Conservation (phyloP, 257 asterid species). For the Asclepias syriaca region DNA sequence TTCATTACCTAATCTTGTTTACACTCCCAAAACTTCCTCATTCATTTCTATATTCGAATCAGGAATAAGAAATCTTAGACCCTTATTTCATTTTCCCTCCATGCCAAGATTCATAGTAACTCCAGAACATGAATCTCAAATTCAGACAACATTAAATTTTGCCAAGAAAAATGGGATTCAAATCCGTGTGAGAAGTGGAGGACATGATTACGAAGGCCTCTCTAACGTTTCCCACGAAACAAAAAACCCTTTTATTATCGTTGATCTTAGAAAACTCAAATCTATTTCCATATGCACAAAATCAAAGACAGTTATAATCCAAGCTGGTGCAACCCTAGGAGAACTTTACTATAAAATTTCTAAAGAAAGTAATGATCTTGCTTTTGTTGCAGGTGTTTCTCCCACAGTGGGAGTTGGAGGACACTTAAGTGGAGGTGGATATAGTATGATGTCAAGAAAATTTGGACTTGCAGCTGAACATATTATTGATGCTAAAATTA, state of each 20-base stretch:
- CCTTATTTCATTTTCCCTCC: neutral
- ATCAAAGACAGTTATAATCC: constrained; percentile 26
- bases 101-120: constrained; percentile 4
- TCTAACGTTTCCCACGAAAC: constrained; percentile 20
- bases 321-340: constrained; percentile 37
- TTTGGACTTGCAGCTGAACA: constrained; percentile 41
- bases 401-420: constrained; percentile 49
- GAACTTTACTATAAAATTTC: constrained; percentile 24
- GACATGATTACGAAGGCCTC: constrained; percentile 51
- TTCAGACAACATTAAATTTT: neutral
- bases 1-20: neutral
- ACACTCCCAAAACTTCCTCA: constrained; percentile 1
- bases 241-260: constrained; percentile 23
- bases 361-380: constrained; percentile 19
- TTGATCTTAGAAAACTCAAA: constrained; percentile 30
- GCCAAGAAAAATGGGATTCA: constrained; percentile 9
- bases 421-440: constrained; percentile 49
- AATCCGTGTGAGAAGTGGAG: constrained; percentile 35
- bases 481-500: constrained; percentile 33
- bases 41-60: neutral
- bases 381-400: constrained; percentile 38
- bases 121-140: neutral
- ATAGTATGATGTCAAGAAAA: constrained; percentile 31
- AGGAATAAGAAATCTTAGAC: neutral
- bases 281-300: constrained; percentile 14